These are phyloP conservation scores for Colletotrichum godetiae DNA, from an alignment of 2,329 filamentous ascomycete species.

Conservation along the genomic window DNA sequence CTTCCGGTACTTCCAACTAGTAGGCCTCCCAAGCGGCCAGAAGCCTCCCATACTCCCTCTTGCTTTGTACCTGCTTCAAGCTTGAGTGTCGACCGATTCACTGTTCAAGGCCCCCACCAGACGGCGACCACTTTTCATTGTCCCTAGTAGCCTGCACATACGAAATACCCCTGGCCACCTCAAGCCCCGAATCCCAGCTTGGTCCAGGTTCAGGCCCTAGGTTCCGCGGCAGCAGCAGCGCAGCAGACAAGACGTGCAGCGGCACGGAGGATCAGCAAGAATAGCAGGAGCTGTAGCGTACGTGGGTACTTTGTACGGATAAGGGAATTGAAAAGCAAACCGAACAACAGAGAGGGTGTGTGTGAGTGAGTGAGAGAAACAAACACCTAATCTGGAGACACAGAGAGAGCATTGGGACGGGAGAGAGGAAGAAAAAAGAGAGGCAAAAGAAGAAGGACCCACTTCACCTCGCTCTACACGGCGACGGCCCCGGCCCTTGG, in stretches of 20 bases:
- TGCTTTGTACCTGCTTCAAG: constrained; percentile 6
- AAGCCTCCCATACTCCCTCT: not conserved
- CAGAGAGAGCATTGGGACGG: not conserved
- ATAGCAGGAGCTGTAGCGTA: not conserved
- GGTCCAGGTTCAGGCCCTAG: constrained; percentile 18
- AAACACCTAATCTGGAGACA: not conserved
- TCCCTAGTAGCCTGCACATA: not conserved
- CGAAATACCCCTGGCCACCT: not conserved
- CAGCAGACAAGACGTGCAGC: not conserved
- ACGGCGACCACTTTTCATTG: constrained; percentile 2
- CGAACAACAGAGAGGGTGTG: not conserved
- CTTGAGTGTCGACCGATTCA: constrained; percentile 3
- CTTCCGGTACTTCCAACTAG: constrained; percentile 3
- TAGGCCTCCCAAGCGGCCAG: not conserved
- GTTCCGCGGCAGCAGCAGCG: not conserved
- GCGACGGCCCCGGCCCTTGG: constrained; percentile 21
- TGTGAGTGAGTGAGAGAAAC: not conserved
- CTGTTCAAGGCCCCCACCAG: not conserved
- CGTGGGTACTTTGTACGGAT: no score
- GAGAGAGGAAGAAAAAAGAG: not conserved
- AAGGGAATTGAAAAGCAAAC: not conserved
- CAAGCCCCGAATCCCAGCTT: constrained; percentile 19
- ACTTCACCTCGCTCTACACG: constrained; percentile 16
- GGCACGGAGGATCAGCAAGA: not conserved
- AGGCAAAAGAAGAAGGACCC: constrained; percentile 11